Base-by-base conservation (phyloP, 768 basidiomycete genomes). In the Lyophyllum atratum region DNA sequence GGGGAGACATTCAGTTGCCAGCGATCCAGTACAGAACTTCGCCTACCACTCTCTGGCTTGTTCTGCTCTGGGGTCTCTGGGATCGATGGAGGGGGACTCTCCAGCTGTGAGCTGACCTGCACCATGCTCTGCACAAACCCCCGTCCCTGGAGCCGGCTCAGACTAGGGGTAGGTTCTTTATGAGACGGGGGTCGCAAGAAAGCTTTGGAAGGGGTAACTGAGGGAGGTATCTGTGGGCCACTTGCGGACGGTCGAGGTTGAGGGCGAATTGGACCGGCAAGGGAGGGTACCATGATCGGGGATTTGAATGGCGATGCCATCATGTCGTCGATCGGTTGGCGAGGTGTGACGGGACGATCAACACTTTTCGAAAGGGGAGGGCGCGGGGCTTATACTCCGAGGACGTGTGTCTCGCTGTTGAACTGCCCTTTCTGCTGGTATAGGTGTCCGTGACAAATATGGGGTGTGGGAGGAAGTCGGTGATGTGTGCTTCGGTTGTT, bases 81-180 rank as follows among this genome's bases (percentile, higher is more conserved):
- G 48, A 71, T 71, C 56, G 71, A 64, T 14, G 71, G 42, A 0
- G 80, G 68, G 46, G 78, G 71, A 17, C 70, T 74, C 57, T 83
- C 80, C 4, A 86, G 69, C 59, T 81, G 76, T 17, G 80, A 75
- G 63, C 84, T 90, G 46, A 80, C 86, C 70, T 88, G 86, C 31
- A 94, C 87, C 75, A 92, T 85, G 59, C 81, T 90, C 70, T 90
- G 87, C 2, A 94, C 92, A 66, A 94, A 93, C 4, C 92, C 92
- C 39, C 92, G 85, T 19, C 92, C 92, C 64, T 93, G 86, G 17
- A 94, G 72, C 58, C 91, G 76, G 59, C 89, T 93, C 29, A 93
- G 83, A 68, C 90, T 92, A 0, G 92, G 92, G 1, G 90, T 91
- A 3, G 83, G 83, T 44, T 91, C 90, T 67, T 92, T 93, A 50